Evolutionary conservation across 2,329 filamentous ascomycete species (phyloP), one percentile per base, ranked within the genome.

Genomic region (Zalaria obscura): DNA sequence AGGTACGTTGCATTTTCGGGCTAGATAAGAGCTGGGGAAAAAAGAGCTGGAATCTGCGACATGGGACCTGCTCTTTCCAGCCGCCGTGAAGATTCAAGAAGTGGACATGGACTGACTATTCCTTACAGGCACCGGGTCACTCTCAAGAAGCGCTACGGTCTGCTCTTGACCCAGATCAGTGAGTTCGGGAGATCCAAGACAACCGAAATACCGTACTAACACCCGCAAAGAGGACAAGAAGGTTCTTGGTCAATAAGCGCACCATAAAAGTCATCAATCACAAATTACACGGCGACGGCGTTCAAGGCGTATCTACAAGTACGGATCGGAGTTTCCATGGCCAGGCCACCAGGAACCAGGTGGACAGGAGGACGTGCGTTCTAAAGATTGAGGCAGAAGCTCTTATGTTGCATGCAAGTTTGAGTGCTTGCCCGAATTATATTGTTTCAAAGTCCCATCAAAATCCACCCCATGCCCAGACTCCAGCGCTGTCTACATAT

Each of bases 121-220:
- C 11, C n/a, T 2, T 27, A 34, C 41, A 83, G 86, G 60, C 89
- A 96, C 69, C 79, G 91, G 54, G 87, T 96, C 39, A 93, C 87
- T 18, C 73, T 96, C 56, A 94, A 95, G 80, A 87, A 84, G 70
- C 76, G 91, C 58, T 96, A 93, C 60, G 81, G 81, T 38, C 73
- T 95, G 49, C 76, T 96, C 47, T 68, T 94, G 61, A 91, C 83
- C 41, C 85, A 93, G 72, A 81, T 40, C 38, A 44, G 42, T 44
- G 36, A 27, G 42, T 41, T 11, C 27, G 9, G 27, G 6, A 6
- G 8, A 5, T 8, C 28, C 29, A 7, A 10, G 5, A 11, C 8
- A 31, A 5, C 3, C 34, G 8, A 11, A 10, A 3, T 18, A 5
- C 2, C 32, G 11, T 32, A 28, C 41, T 40, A 34, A 44, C 25